Evolutionary conservation across 306 rosid genomes (phyloP), one percentile per base, ranked within the genome.

Genomic region (Rosa multiflora): DNA sequence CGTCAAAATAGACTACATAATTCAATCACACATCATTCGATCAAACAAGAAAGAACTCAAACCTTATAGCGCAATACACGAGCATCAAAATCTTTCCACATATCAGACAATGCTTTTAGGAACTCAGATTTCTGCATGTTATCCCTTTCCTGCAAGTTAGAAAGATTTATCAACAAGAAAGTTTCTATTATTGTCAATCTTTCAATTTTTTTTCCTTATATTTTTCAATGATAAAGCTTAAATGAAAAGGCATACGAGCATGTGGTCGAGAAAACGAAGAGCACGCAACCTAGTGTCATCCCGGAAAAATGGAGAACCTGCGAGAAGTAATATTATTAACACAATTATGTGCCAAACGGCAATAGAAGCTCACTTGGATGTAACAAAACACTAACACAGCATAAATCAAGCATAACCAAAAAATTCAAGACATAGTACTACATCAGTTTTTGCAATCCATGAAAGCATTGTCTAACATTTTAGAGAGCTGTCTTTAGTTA

Each of bases 61-160:
- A 93, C 99, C 99, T 96, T 96, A 88, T 90, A 96, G 70, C 96
- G 96, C 89, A 96, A 89, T 66, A 96, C 97, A 47, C 99, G 99
- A 64, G 96, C 78, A 79, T 91, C 99, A 83, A 96, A 96, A 91
- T 96, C 99, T 85, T 96, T 96, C 99, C 99, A 96, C 99, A 96
- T 96, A 75, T 91, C 98, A 21, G 94, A 90, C 77, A 96, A 83
- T 70, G 99, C 98, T 89, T 93, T 96, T 79, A 96, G 87, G 81
- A 96, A 96, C 78, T 96, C 98, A 21, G 99, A 88, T 83, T 96
- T 96, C 90, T 96, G 99, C 93, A 96, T 93, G 89, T 96, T 96
- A 87, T 96, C 99, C 87, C 99, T 91, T 88, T 87, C 99, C 99
- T 96, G 88, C 84, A 90, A 76, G 76, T 21, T 79, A 87, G 58